Conservation (phyloP, 2,329 filamentous ascomycete genomes). For the Lecanicillium sp. region DNA sequence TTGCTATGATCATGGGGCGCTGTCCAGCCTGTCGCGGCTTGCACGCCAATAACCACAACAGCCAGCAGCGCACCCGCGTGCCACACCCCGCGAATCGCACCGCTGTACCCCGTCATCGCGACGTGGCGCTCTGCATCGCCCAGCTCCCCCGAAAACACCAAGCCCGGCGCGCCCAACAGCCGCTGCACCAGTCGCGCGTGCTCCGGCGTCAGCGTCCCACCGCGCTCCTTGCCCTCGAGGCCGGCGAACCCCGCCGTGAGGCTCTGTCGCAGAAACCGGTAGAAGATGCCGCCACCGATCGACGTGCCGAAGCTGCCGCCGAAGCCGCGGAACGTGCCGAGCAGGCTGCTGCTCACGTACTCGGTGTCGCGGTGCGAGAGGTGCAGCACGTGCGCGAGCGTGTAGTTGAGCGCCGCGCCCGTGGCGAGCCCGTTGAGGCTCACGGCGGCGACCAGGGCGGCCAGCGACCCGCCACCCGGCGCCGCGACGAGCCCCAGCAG, state of each 20-base stretch:
- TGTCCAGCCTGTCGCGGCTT: slow-evolving; percentile 48
- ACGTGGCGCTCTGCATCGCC: slow-evolving; percentile 35
- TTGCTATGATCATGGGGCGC: slow-evolving; percentile 50
- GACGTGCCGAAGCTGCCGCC: slow-evolving; percentile 75
- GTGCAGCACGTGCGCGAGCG: slow-evolving; percentile 72
- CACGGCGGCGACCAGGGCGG: slow-evolving; percentile 52
- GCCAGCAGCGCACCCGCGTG: slow-evolving; percentile 39
- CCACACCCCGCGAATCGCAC: slow-evolving; percentile 41
- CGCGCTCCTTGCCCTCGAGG: slow-evolving; percentile 34
- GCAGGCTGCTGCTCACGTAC: slow-evolving; percentile 68
- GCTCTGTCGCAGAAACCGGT: slow-evolving; percentile 49
- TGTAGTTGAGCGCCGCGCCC: slow-evolving; percentile 73
- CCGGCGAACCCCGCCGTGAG: slow-evolving; percentile 52
- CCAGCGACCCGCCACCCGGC: slow-evolving; percentile 40
- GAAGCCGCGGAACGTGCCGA: slow-evolving; percentile 76
- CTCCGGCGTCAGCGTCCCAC: slow-evolving; percentile 24
- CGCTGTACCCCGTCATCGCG: slow-evolving; percentile 43
- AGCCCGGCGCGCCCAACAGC: slow-evolving; percentile 45
- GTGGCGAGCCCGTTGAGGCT: slow-evolving; percentile 68
- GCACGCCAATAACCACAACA: slow-evolving; percentile 38
- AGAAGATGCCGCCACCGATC: slow-evolving; percentile 71
- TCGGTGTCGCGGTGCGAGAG: slow-evolving; percentile 60
- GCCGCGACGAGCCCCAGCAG: slow-evolving; percentile 50
- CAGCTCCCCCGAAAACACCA: slow-evolving; percentile 41
- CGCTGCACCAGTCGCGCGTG: slow-evolving; percentile 37